phyloP scores from a whole-genome alignment of 768 basidiomycete species.

The Panaeolus cyanescens region DNA sequence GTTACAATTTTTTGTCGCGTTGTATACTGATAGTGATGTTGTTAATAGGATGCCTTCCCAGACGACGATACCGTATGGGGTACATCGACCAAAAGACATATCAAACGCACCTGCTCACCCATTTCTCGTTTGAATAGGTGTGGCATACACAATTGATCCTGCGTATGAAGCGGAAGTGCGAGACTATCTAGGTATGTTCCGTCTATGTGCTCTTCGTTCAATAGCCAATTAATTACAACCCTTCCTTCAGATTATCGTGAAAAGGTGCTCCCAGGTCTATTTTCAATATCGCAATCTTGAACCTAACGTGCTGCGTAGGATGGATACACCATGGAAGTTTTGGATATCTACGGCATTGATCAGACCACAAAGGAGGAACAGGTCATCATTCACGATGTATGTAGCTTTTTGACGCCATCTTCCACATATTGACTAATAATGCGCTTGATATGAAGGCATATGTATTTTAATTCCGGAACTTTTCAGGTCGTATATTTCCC shows the following conservation, averaged over 20 bases:
- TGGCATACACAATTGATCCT: conserved; percentile 88
- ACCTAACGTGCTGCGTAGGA: conserved; percentile 49
- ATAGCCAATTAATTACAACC: neutral
- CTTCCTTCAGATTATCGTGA: conserved; percentile 72
- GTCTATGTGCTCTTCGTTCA: neutral
- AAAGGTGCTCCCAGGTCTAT: conserved; percentile 49
- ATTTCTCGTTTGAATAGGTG: conserved; percentile 42
- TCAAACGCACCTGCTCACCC: neutral
- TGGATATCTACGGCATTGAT: conserved; percentile 70
- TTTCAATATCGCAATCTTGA: neutral
- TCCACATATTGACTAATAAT: neutral
- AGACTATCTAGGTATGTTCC: conserved; percentile 74
- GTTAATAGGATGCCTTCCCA: conserved; percentile 61
- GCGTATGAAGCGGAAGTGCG: conserved; percentile 73
- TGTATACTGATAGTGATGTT: neutral
- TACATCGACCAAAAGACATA: too few species aligned
- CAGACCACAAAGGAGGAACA: conserved; percentile 48
- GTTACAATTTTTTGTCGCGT: too few species aligned
- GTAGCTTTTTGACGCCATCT: conserved; percentile 13
- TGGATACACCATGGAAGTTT: conserved; percentile 82
- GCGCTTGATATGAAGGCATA: conserved; percentile 48
- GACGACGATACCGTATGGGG: conserved; percentile 88
- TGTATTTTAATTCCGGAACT: conserved; percentile 35
- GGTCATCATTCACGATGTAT: conserved; percentile 57
- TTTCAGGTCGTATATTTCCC: neutral